phyloP scores from a whole-genome alignment of 441 rosid genomes.

The Populus hybrid region DNA sequence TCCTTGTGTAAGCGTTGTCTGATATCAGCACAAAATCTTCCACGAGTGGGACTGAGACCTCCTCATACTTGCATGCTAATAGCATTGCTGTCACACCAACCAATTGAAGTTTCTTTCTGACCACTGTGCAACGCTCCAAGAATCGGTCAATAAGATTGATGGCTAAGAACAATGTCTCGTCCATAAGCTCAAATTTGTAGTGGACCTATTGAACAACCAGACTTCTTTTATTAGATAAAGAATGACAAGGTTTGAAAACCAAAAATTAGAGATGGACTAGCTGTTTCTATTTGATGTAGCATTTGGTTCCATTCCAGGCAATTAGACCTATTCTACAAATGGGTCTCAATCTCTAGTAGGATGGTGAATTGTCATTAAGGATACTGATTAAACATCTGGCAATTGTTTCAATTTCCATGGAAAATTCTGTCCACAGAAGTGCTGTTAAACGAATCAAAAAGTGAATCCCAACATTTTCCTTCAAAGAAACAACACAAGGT shows the following conservation, averaged over 20 bases:
- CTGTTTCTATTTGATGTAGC: not conserved
- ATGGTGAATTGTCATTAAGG: not conserved
- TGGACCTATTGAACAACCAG: slow-evolving; percentile 58
- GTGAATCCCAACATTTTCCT: not conserved
- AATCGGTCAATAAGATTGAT: slow-evolving; percentile 89
- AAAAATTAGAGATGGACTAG: not conserved
- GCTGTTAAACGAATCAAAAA: not conserved
- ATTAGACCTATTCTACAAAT: not conserved
- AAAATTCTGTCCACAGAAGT: not conserved
- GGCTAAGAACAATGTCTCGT: slow-evolving; percentile 83
- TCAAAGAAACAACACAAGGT: not conserved
- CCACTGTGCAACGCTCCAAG: slow-evolving; percentile 56
- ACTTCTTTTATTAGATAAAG: not conserved
- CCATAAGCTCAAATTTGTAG: slow-evolving; percentile 87
- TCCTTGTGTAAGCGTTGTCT: slow-evolving; percentile 75
- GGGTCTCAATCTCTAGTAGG: not conserved
- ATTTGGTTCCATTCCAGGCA: not conserved
- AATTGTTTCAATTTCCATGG: not conserved
- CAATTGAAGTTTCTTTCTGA: slow-evolving; percentile 88
- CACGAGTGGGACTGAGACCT: slow-evolving; percentile 83
- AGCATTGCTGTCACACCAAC: slow-evolving; percentile 92
- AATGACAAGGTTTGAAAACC: not conserved
- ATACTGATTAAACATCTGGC: not conserved
- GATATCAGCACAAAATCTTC: slow-evolving; percentile 81
- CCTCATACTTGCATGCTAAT: slow-evolving; percentile 95